A percentile compares a stretch with the other conserved stretches of the same genome.
Evolutionary conservation across 768 basidiomycete genomes (phyloP).

Genomic region (Tubosaeta sp.): DNA sequence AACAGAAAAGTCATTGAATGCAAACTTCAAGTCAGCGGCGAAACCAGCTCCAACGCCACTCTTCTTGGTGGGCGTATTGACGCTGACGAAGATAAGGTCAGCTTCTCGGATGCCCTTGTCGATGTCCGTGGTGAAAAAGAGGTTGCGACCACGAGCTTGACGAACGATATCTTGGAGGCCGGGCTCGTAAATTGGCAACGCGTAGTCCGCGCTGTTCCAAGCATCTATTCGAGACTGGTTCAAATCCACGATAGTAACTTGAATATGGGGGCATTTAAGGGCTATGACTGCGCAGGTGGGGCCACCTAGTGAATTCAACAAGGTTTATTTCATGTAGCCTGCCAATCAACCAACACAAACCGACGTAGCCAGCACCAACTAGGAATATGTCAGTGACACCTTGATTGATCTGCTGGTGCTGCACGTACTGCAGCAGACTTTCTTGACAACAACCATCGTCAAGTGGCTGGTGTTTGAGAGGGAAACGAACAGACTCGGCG

Average conservation of each 20-base stretch:
- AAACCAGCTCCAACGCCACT: constrained; percentile 95
- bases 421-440: constrained; percentile 84
- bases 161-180: constrained; percentile 91
- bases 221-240: constrained; percentile 93
- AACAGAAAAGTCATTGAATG: constrained; percentile 13
- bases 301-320: constrained; percentile 54
- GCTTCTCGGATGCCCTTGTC: constrained; percentile 91
- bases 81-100: constrained; percentile 96
- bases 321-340: constrained; percentile 6
- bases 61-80: constrained; percentile 99
- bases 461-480: neutral
- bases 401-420: neutral
- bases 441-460: constrained; percentile 53
- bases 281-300: constrained; percentile 96
- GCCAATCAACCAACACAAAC: constrained; percentile 39
- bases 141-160: constrained; percentile 84
- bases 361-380: constrained; percentile 94
- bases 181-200: constrained; percentile 95
- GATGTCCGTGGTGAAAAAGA: constrained; percentile 96
- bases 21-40: constrained; percentile 97
- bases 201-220: constrained; percentile 87
- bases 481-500: neutral
- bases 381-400: constrained; percentile 7
- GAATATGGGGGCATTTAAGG: constrained; percentile 86
- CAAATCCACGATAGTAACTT: constrained; percentile 96